phyloP scores from a whole-genome alignment of 1,284 basidiomycete species.

The Coniophora puteana region DNA sequence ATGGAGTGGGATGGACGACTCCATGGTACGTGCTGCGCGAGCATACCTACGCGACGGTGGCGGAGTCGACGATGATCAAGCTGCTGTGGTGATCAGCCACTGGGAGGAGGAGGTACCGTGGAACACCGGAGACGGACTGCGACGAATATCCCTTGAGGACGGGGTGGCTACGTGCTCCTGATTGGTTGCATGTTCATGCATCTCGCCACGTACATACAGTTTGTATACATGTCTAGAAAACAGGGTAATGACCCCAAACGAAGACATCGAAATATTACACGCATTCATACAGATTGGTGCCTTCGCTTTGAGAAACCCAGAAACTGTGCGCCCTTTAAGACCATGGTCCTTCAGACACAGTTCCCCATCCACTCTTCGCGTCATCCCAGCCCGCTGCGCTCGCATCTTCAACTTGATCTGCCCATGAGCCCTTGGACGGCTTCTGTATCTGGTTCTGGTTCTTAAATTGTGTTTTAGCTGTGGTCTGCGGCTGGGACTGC shows the following conservation, averaged over 20 bases:
- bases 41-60: slow-evolving; percentile 58
- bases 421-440: slow-evolving; percentile 15
- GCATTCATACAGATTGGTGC: too few species aligned
- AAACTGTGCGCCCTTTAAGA: too few species aligned
- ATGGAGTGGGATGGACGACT: slow-evolving; percentile 85
- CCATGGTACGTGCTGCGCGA: slow-evolving; percentile 64
- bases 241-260: too few species aligned
- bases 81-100: slow-evolving; percentile 82
- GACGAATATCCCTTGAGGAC: slow-evolving; percentile 32
- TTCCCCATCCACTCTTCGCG: background rate
- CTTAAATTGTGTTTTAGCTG: slow-evolving; percentile 7
- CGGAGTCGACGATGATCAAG: slow-evolving; percentile 58
- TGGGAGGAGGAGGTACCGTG: slow-evolving; percentile 88
- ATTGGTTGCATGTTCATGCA: too few species aligned
- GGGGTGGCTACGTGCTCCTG: too few species aligned
- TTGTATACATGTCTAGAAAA: too few species aligned
- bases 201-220: background rate
- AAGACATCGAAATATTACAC: too few species aligned
- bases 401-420: slow-evolving; percentile 23
- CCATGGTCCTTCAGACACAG: background rate
- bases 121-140: slow-evolving; percentile 48
- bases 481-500: slow-evolving; percentile 11
- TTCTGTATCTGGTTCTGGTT: background rate
- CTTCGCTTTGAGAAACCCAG: too few species aligned
- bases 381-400: slow-evolving; percentile 9